Evolutionary conservation across 345 rosid genomes (phyloP), one percentile per base, ranked within the genome.

Genomic region (Gossypium ekmanianum): DNA sequence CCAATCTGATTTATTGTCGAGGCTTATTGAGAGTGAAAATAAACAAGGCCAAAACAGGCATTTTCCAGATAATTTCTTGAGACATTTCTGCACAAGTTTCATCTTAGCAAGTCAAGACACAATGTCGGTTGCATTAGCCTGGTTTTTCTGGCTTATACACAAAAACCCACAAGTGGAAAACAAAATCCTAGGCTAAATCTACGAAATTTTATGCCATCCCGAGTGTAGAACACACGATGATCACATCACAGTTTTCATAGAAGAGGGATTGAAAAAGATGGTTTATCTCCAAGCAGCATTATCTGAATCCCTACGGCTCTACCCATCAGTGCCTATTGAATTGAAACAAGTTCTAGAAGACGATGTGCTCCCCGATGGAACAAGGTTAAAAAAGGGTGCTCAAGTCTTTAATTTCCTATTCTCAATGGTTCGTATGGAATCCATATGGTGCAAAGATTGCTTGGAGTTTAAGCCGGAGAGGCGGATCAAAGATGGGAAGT

Each of bases 91-190:
- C 51, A 51, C 89, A 2, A 91, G 90, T 68, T 86, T 90, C 68
- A 87, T 91, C 55, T 79, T 93, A 47, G 98, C 94, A 8, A 94
- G 93, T 24, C 81, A 93, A 13, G 97, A 93, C 85, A 90, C 98
- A 58, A 90, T 92, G 72, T 93, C 95, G 0, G 90, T 90, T 1
- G 97, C 86, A 29, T 69, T 93, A 67, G 81, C 85, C 20, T 91
- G 95, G 92, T 91, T 91, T 81, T 93, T 90, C 83, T 93, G 92
- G 94, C 72, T 93, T 43, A 41, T 91, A 16, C 65, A 83, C 76
- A 66, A 81, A 41, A 84, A 88, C 43, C 88, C 86, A 0, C 76
- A 79, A 11, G 91, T 87, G 1, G 98, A 93, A 81, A 79, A 58
- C 79, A 88, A 74, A 73, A 83, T 93, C 72, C 70, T 89, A 4